Conservation (phyloP, 495 filamentous ascomycete species). For the Lasiosphaeriaceae sp. region DNA sequence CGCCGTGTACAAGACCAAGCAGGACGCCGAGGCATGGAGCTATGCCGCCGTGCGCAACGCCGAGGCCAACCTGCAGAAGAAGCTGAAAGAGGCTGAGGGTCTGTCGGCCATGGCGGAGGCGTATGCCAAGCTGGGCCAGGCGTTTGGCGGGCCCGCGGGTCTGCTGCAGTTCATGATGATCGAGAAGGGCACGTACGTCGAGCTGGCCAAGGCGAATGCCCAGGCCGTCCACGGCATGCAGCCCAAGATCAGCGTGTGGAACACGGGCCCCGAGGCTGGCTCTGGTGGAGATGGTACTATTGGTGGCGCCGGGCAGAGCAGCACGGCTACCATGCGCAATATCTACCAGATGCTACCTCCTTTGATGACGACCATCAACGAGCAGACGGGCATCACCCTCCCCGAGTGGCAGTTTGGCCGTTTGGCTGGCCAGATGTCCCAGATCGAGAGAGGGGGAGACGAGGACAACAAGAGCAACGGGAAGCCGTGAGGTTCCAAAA, state of each 20-base stretch:
- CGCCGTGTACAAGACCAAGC: conserved; percentile 36
- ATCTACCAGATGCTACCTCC: conserved; percentile 77
- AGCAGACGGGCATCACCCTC: conserved; percentile 74
- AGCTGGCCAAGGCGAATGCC: conserved; percentile 66
- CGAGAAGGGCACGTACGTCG: conserved; percentile 60
- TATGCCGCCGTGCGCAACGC: conserved; percentile 54
- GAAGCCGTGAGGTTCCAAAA: not conserved
- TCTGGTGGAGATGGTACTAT: conserved; percentile 21
- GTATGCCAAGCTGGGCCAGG: conserved; percentile 62
- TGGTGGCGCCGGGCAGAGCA: conserved; percentile 30
- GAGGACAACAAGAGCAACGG: not conserved
- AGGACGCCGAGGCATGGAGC: conserved; percentile 36
- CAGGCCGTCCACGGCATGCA: conserved; percentile 69
- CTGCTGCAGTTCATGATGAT: conserved; percentile 77
- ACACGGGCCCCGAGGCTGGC: conserved; percentile 57
- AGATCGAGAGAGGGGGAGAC: conserved; percentile 13
- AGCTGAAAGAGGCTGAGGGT: conserved; percentile 71
- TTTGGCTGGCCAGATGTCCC: conserved; percentile 30
- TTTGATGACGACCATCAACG: conserved; percentile 73
- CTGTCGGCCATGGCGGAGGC: conserved; percentile 71
- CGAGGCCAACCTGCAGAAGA: conserved; percentile 56
- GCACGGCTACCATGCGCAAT: conserved; percentile 40
- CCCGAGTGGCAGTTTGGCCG: conserved; percentile 66
- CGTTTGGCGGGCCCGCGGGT: conserved; percentile 70
- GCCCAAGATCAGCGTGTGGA: conserved; percentile 87